Conservation (phyloP, 2,329 filamentous ascomycete species). For the Graphilbum sp. region DNA sequence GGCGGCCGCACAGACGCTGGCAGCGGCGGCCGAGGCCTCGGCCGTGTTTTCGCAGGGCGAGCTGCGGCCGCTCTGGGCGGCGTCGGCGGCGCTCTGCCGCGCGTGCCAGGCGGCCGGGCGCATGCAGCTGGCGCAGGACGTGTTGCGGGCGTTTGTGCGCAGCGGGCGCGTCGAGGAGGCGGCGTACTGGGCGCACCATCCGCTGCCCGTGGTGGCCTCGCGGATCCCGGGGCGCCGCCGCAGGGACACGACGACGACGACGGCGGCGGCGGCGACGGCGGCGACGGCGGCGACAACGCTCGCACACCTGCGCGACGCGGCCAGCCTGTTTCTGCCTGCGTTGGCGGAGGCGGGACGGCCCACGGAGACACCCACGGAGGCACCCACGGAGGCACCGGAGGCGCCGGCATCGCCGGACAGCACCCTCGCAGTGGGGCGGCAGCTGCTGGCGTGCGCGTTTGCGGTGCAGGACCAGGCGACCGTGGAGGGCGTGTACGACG, state of each 20-base stretch:
- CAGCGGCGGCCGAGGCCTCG: too few relatives aligned
- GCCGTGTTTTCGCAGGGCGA: neutral
- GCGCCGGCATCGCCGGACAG: neutral
- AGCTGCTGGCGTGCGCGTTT: slow-evolving; percentile 16
- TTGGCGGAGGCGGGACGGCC: too few relatives aligned
- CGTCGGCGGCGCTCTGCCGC: slow-evolving; percentile 16
- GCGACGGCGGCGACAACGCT: neutral
- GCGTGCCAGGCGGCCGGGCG: slow-evolving; percentile 16
- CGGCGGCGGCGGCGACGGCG: neutral
- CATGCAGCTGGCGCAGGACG: slow-evolving; percentile 16
- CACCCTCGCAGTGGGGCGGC: slow-evolving; percentile 8
- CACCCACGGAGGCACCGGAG: neutral
- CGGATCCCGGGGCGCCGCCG: neutral
- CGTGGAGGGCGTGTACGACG: slow-evolving; percentile 16
- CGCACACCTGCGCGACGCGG: neutral
- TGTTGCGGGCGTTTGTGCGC: slow-evolving; percentile 15
- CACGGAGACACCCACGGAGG: too few relatives aligned
- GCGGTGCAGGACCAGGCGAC: slow-evolving; percentile 8
- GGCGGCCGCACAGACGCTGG: neutral
- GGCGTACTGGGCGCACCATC: slow-evolving; percentile 19
- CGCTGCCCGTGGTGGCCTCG: slow-evolving; percentile 17
- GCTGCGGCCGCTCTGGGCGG: slow-evolving; percentile 8
- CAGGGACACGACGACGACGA: neutral
- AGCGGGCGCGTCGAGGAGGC: slow-evolving; percentile 16
- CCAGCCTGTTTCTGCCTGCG: neutral